phyloP scores from a whole-genome alignment of 257 asterid species.

The Solanum neorickii region DNA sequence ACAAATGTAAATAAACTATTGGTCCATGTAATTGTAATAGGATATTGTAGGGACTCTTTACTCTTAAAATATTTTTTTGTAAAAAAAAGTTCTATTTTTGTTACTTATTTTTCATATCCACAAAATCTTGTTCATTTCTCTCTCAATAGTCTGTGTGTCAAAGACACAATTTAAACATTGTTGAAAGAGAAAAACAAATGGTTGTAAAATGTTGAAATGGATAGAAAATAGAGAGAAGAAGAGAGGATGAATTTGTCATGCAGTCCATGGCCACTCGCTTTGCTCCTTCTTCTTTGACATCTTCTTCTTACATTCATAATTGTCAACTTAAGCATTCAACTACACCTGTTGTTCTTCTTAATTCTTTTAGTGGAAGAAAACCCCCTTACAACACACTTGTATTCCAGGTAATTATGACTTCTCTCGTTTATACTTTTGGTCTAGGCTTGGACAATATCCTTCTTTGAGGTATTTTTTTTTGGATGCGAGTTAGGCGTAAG shows the following conservation, averaged over 20 bases:
- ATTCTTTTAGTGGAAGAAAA: constrained; percentile 15
- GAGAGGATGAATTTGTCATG: constrained; percentile 47
- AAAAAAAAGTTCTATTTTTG: background rate
- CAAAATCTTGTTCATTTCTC: constrained; percentile 13
- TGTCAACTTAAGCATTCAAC: constrained; percentile 32
- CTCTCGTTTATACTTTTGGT: no score
- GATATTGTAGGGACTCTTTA: constrained; percentile 42
- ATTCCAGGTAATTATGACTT: constrained; percentile 25
- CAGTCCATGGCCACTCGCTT: constrained; percentile 46
- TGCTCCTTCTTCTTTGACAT: background rate
- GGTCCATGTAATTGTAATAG: background rate
- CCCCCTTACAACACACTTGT: constrained; percentile 63
- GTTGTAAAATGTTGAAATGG: constrained; percentile 3
- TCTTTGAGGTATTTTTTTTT: no score
- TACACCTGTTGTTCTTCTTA: constrained; percentile 22
- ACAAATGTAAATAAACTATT: background rate
- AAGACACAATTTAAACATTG: constrained; percentile 6
- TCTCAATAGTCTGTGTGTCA: background rate
- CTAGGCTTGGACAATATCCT: no score
- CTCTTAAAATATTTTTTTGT: background rate
- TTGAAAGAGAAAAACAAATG: background rate
- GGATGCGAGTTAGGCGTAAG: no score
- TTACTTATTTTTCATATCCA: constrained; percentile 16
- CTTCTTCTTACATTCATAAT: background rate
- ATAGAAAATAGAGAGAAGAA: constrained; percentile 5